phyloP scores from a whole-genome alignment of 768 basidiomycete genomes.

The Artomyces pyxidatus region DNA sequence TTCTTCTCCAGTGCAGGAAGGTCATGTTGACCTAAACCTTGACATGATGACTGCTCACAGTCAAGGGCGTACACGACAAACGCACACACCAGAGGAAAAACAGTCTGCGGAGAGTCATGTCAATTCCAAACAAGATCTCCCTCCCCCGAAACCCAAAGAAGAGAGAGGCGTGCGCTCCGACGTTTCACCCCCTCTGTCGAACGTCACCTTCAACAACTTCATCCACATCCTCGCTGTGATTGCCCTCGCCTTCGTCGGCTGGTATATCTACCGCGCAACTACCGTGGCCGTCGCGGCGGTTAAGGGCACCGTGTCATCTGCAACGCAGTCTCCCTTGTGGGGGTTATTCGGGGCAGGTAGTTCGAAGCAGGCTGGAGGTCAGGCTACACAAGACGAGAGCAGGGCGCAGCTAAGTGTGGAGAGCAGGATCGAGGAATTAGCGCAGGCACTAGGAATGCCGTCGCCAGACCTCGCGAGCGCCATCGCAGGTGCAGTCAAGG shows the following conservation, averaged over 20 bases:
- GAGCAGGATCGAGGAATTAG: conserved; percentile 49
- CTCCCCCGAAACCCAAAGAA: conserved; percentile 1
- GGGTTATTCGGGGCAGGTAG: not conserved
- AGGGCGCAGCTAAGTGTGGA: conserved; percentile 30
- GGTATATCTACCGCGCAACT: conserved; percentile 7
- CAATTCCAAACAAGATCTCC: conserved; percentile 2
- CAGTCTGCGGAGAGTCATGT: too few species aligned
- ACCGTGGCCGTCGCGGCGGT: conserved; percentile 1
- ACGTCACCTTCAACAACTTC: conserved; percentile 3
- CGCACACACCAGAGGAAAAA: too few species aligned
- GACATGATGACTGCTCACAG: too few species aligned
- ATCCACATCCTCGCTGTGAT: conserved; percentile 4
- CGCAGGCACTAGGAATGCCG: conserved; percentile 53
- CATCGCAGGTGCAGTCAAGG: conserved; percentile 50
- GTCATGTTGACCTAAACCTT: too few species aligned
- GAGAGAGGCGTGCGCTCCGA: conserved; percentile 1
- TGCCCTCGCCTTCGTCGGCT: conserved; percentile 2
- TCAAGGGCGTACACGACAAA: too few species aligned
- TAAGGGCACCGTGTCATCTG: not conserved
- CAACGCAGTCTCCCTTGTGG: not conserved
- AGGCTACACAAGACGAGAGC: not conserved
- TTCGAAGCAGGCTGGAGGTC: not conserved
- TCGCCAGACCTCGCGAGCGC: conserved; percentile 54
- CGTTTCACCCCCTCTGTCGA: conserved; percentile 4
- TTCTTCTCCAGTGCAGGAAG: too few species aligned